Conservation (phyloP, 192 early-diverging fungal species). For the Linnemannia schmuckeri region DNA sequence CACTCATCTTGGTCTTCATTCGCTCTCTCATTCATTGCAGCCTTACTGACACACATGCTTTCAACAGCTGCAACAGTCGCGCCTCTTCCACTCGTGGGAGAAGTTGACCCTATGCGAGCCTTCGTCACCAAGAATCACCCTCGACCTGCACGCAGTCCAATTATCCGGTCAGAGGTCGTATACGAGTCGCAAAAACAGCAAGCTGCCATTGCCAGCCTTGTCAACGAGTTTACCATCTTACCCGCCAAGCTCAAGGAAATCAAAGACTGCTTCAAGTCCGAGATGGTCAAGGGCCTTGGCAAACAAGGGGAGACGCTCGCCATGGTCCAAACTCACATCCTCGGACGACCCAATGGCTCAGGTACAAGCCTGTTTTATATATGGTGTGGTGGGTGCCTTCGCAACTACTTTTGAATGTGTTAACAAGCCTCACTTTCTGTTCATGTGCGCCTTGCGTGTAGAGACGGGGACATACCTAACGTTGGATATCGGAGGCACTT, state of each 20-base stretch:
- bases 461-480: slow-evolving; percentile 87
- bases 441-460: neutral
- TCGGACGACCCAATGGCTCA: slow-evolving; percentile 21
- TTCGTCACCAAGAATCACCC: neutral
- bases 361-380: neutral
- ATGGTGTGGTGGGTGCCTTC: slow-evolving; percentile 63
- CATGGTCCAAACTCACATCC: slow-evolving; percentile 92
- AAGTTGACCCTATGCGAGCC: neutral
- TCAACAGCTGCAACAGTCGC: neutral
- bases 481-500: slow-evolving; percentile 91
- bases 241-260: slow-evolving; percentile 66
- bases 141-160: neutral
- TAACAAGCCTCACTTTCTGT: neutral
- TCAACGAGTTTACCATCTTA: slow-evolving; percentile 63
- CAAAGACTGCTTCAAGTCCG: slow-evolving; percentile 66
- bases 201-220: slow-evolving; percentile 59
- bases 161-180: neutral
- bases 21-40: neutral
- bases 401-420: neutral
- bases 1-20: neutral
- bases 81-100: neutral
- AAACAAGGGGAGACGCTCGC: slow-evolving; percentile 67
- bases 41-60: neutral
- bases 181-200: slow-evolving; percentile 60
- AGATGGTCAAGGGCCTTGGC: slow-evolving; percentile 73